Percentiles rank a stretch among this genome's conserved stretches.
phyloP scores from a whole-genome alignment of 2,329 filamentous ascomycete species.

The Pseudocercospora pini-densiflorae region DNA sequence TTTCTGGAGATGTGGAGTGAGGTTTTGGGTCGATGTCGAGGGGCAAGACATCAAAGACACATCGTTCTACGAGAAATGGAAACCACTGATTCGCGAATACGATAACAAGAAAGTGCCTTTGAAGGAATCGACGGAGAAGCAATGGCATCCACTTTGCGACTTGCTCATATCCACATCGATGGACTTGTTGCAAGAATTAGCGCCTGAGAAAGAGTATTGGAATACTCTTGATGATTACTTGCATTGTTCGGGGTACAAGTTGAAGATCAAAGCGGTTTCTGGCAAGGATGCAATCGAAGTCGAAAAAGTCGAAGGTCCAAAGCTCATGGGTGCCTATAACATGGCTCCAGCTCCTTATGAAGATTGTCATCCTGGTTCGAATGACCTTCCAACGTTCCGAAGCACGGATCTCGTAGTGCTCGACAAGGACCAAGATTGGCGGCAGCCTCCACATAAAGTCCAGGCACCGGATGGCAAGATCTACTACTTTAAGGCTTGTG shows the following conservation, averaged over 20 bases:
- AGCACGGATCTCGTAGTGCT: conserved; percentile 3
- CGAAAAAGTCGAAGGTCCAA: not conserved
- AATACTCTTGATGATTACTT: conserved; percentile 13
- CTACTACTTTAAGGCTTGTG: conserved; percentile 4
- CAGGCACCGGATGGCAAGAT: not conserved
- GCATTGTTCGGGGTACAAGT: conserved; percentile 15
- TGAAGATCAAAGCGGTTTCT: not conserved
- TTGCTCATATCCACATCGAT: conserved; percentile 3
- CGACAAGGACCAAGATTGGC: conserved; percentile 3
- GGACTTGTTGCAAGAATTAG: not conserved
- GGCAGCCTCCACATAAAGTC: not conserved
- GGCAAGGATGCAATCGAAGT: not conserved
- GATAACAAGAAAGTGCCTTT: not conserved
- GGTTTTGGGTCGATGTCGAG: conserved; percentile 12
- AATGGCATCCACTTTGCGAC: conserved; percentile 7
- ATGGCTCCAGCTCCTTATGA: not conserved
- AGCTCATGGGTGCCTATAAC: conserved; percentile 5
- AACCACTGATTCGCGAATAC: conserved; percentile 8
- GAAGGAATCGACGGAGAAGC: not conserved
- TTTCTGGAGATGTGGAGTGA: conserved; percentile 15
- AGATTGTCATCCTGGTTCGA: not conserved
- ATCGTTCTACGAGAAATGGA: conserved; percentile 17
- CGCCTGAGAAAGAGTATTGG: conserved; percentile 9
- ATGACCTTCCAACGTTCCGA: not conserved
- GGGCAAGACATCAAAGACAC: conserved; percentile 13